These are phyloP conservation scores for Phytophthora megakarya DNA, from an alignment of 352 stramenopile species.

Conservation along the genomic window DNA sequence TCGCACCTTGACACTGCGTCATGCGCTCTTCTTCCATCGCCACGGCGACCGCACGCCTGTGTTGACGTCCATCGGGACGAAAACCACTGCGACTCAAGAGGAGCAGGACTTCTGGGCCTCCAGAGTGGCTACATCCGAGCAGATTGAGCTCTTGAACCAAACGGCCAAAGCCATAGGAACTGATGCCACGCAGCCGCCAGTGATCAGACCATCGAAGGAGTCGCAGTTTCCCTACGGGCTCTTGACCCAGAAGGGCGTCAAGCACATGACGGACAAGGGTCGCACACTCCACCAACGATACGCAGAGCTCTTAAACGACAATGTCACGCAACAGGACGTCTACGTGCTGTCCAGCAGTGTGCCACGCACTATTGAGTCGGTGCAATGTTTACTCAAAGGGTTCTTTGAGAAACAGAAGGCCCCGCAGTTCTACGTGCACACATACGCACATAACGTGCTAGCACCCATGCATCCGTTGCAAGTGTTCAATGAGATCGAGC, in stretches of 20 bases:
- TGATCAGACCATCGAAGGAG: slow-evolving; percentile 44
- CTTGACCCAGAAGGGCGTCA: slow-evolving; percentile 65
- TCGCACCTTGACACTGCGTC: slow-evolving; percentile 53
- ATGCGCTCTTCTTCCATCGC: slow-evolving; percentile 83
- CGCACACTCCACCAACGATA: slow-evolving; percentile 53
- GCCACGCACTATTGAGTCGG: slow-evolving; percentile 75
- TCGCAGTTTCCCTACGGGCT: slow-evolving; percentile 56
- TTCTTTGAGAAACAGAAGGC: slow-evolving; percentile 48
- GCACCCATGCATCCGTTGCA: slow-evolving; percentile 61
- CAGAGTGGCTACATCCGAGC: slow-evolving; percentile 55
- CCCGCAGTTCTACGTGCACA: slow-evolving; percentile 63
- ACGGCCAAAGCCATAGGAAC: slow-evolving; percentile 57
- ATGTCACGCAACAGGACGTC: slow-evolving; percentile 50
- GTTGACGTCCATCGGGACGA: slow-evolving; percentile 58
- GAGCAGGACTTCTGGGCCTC: slow-evolving; percentile 70
- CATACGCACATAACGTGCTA: slow-evolving; percentile 67
- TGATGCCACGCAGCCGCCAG: slow-evolving; percentile 46
- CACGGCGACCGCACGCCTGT: slow-evolving; percentile 83
- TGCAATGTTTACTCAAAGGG: slow-evolving; percentile 72
- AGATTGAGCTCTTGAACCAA: slow-evolving; percentile 51
- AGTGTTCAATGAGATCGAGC: slow-evolving; percentile 78
- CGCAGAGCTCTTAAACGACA: slow-evolving; percentile 38
- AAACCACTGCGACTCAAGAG: slow-evolving; percentile 53
- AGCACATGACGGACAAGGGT: slow-evolving; percentile 76
- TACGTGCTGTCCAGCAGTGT: slow-evolving; percentile 82